Evolutionary conservation across 1,284 basidiomycete species (phyloP).

Genomic region (Stygiomarasmius scandens): DNA sequence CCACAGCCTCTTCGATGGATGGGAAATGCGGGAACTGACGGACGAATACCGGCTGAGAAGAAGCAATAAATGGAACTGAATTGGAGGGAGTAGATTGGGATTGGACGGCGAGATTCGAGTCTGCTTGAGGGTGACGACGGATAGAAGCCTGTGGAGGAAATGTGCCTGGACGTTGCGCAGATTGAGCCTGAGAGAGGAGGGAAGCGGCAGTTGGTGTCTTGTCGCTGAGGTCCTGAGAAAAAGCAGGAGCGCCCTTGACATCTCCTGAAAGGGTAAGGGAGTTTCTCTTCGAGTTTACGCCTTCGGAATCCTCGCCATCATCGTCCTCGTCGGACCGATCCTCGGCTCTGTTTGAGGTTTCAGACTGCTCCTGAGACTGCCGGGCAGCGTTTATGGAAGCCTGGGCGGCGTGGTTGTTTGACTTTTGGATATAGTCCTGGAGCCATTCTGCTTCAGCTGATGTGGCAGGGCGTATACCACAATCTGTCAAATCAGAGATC

Average conservation of each 20-base stretch:
- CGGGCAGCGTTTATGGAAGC: constrained; percentile 71
- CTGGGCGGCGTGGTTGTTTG: constrained; percentile 80
- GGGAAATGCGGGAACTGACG: constrained; percentile 80
- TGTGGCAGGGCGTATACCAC: constrained; percentile 86
- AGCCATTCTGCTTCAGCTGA: constrained; percentile 87
- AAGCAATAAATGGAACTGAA: constrained; percentile 47
- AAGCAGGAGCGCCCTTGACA: constrained; percentile 52
- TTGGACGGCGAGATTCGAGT: constrained; percentile 49
- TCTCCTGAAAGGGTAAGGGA: constrained; percentile 68
- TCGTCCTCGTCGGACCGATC: constrained; percentile 81
- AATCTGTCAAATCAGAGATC: constrained; percentile 57
- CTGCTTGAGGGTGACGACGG: constrained; percentile 64
- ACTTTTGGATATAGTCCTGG: constrained; percentile 87
- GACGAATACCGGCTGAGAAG: constrained; percentile 61
- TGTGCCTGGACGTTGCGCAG: constrained; percentile 59
- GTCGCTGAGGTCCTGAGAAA: constrained; percentile 68
- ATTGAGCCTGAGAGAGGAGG: constrained; percentile 75
- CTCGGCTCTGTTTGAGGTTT: constrained; percentile 55
- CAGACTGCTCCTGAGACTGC: constrained; percentile 63
- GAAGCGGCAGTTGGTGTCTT: constrained; percentile 82
- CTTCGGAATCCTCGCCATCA: constrained; percentile 76
- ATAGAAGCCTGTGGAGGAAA: constrained; percentile 75
- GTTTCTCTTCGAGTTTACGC: constrained; percentile 70
- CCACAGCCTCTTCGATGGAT: constrained; percentile 82
- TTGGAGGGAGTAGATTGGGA: constrained; percentile 55